Evolutionary conservation across 345 rosid species (phyloP).

Genomic region (Gossypium australe): DNA sequence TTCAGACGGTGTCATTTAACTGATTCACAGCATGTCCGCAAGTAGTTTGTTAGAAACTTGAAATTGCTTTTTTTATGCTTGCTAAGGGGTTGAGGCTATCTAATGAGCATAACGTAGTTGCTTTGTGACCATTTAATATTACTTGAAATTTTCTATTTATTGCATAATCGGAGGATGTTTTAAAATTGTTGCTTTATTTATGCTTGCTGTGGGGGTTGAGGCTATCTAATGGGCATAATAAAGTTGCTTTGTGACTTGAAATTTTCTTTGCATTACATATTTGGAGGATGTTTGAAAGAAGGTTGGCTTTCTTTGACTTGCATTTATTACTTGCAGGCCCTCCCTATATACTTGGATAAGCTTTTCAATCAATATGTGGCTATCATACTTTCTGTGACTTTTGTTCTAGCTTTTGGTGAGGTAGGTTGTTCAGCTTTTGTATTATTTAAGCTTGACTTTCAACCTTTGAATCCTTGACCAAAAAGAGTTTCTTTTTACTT

Average conservation of each 20-base stretch:
- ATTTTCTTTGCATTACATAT: neutral
- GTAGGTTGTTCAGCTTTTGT: conserved; percentile 30
- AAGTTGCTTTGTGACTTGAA: neutral
- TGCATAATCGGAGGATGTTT: neutral
- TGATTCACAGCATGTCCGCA: no score
- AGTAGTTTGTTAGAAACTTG: neutral
- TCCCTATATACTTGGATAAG: conserved; percentile 87
- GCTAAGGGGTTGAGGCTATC: neutral
- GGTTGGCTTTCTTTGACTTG: neutral
- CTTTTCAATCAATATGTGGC: conserved; percentile 92
- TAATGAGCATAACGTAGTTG: neutral
- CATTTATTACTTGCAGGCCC: conserved; percentile 53
- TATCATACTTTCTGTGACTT: conserved; percentile 82
- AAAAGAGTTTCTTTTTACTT: conserved; percentile 2
- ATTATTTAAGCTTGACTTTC: conserved; percentile 2
- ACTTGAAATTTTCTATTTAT: neutral
- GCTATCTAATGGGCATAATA: neutral
- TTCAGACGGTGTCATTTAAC: neutral
- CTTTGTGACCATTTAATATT: neutral
- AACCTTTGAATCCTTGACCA: conserved; percentile 2
- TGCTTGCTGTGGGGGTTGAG: neutral
- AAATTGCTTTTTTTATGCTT: neutral
- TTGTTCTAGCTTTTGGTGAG: conserved; percentile 90
- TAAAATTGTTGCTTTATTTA: neutral
- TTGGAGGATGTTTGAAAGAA: neutral